phyloP scores from a whole-genome alignment of 2,329 filamentous ascomycete genomes.

The Monosporascus sp. region DNA sequence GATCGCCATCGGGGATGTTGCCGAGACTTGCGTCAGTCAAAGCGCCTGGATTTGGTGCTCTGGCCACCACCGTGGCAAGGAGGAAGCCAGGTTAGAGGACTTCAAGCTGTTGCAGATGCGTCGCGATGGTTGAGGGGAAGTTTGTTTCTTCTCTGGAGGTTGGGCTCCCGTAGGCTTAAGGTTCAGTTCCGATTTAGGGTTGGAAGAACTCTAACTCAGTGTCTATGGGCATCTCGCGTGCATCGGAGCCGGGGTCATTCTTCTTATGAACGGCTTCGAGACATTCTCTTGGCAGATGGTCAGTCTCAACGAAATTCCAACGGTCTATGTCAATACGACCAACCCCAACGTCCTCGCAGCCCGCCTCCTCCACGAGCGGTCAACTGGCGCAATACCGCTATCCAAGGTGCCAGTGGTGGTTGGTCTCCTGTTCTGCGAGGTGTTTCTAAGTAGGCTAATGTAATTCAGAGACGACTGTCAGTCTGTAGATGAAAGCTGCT shows the following conservation, averaged over 20 bases:
- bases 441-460: constrained; percentile 1
- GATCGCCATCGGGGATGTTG: constrained; percentile 28
- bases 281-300: constrained; percentile 35
- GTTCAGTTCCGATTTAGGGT: too few species aligned
- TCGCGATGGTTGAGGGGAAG: constrained; percentile 31
- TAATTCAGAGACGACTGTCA: constrained; percentile 12
- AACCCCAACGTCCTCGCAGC: constrained; percentile 13
- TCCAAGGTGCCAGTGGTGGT: constrained; percentile 11
- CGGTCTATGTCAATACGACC: constrained; percentile 10
- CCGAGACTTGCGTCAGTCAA: constrained; percentile 32
- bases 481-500: constrained; percentile 32
- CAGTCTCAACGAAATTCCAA: constrained; percentile 23
- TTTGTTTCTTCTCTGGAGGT: constrained; percentile 28
- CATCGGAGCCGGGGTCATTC: constrained; percentile 30
- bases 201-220: background rate
- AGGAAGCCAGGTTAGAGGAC: constrained; percentile 29
- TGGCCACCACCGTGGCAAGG: constrained; percentile 24
- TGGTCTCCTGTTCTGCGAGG: background rate
- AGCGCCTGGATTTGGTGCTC: constrained; percentile 36
- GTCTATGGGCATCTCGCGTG: constrained; percentile 29
- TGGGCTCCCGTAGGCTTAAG: constrained; percentile 12
- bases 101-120: constrained; percentile 34
- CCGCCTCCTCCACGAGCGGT: constrained; percentile 27
- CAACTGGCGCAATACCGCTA: constrained; percentile 28
- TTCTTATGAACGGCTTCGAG: constrained; percentile 32